A percentile compares a stretch with the other conserved stretches of the same genome.
phyloP scores from a whole-genome alignment of 75 land plant species.

The Pseudotsuga menziesii region DNA sequence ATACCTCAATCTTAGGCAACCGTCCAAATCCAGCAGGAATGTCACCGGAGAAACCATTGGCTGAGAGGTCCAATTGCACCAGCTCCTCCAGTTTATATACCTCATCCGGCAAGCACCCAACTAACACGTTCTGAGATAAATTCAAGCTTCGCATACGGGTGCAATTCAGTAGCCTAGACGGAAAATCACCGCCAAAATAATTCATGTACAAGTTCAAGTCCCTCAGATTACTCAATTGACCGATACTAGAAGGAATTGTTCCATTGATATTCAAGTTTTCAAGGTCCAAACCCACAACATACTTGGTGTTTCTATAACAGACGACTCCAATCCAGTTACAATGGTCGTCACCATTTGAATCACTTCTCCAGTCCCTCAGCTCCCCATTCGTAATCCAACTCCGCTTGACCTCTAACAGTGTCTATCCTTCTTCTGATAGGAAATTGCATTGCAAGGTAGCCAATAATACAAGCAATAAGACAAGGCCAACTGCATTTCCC shows the following conservation, averaged over 20 bases:
- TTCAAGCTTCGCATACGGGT: constrained; percentile 28
- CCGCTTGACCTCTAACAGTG: neutral
- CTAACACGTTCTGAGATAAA: constrained; percentile 46
- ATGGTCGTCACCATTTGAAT: neutral
- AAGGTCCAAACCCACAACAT: constrained; percentile 24
- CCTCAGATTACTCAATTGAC: constrained; percentile 34
- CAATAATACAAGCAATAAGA: neutral
- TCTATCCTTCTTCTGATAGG: neutral
- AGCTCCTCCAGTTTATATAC: constrained; percentile 35
- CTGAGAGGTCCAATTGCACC: constrained; percentile 14
- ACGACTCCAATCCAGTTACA: constrained; percentile 38
- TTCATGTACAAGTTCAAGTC: constrained; percentile 42
- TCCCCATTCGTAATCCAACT: neutral
- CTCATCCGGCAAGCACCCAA: constrained; percentile 52
- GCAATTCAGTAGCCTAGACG: constrained; percentile 40
- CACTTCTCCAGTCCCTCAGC: neutral
- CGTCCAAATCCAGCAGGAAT: constrained; percentile 42
- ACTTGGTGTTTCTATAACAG: constrained; percentile 13
- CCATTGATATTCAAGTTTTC: constrained; percentile 11
- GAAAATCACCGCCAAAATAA: constrained; percentile 48
- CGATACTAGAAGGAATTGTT: constrained; percentile 20
- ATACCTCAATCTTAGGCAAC: constrained; percentile 21
- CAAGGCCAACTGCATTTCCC: neutral
- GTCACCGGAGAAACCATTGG: constrained; percentile 44
- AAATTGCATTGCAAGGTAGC: neutral